phyloP scores from a whole-genome alignment of 108 stramenopile genomes.

The Fragilaria radians region DNA sequence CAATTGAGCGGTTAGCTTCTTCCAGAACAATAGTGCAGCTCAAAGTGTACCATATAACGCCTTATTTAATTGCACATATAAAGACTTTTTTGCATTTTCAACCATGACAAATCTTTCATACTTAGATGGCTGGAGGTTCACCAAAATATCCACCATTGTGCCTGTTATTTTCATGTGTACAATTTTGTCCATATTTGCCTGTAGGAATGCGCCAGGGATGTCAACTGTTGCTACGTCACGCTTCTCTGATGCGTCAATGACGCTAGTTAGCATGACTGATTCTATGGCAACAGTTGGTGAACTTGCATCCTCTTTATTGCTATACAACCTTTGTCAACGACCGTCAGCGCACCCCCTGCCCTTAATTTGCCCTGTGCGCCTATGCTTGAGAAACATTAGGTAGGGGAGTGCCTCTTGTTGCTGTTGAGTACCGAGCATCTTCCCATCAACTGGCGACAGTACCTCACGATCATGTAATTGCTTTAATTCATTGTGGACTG shows the following conservation, averaged over 20 bases:
- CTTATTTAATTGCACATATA: conserved; percentile 19
- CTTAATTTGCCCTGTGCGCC: conserved; percentile 7
- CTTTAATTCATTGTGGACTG: conserved; percentile 27
- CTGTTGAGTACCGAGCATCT: conserved; percentile 16
- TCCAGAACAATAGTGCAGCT: conserved; percentile 17
- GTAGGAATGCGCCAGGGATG: conserved; percentile 35
- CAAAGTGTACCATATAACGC: conserved; percentile 17
- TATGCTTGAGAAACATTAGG: too few relatives aligned
- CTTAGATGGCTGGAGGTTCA: conserved; percentile 8
- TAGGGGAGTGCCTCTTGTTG: conserved; percentile 11
- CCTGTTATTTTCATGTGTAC: too few relatives aligned
- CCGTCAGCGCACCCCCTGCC: conserved; percentile 27
- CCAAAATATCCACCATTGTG: conserved; percentile 8
- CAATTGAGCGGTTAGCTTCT: neutral
- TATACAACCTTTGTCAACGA: conserved; percentile 23
- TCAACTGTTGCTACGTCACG: too few relatives aligned
- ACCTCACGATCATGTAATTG: conserved; percentile 25
- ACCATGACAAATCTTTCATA: conserved; percentile 8
- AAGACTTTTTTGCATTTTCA: conserved; percentile 11
- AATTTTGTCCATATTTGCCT: conserved; percentile 17
- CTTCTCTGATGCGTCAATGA: too few relatives aligned
- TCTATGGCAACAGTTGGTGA: conserved; percentile 31
- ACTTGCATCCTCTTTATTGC: conserved; percentile 23
- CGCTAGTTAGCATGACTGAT: too few relatives aligned
- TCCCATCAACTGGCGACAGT: conserved; percentile 12